Evolutionary conservation across 495 filamentous ascomycete genomes (phyloP).

Genomic region (Oidiodendron maius): DNA sequence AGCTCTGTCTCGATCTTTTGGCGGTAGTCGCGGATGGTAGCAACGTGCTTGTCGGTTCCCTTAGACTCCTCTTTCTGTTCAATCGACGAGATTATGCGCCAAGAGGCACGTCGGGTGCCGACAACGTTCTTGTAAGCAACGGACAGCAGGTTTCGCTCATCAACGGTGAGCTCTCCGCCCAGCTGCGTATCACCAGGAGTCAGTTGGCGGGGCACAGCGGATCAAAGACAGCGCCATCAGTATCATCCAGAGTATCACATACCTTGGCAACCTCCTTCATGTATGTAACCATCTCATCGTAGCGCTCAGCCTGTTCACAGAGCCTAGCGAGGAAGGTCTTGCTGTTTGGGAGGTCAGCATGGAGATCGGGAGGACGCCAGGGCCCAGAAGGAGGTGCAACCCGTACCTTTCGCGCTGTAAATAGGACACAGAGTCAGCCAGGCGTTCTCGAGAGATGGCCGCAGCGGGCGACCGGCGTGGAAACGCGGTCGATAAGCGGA

Average conservation of each 20-base stretch:
- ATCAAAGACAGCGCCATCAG: conserved; percentile 2
- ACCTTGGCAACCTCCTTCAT: conserved; percentile 99
- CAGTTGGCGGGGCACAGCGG: conserved; percentile 3
- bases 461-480: not conserved
- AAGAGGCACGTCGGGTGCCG: conserved; percentile 95
- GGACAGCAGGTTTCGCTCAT: conserved; percentile 98
- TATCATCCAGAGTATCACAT: conserved; percentile 27
- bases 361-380: not conserved
- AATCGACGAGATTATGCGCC: conserved; percentile 99
- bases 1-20: conserved; percentile 98
- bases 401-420: conserved; percentile 78
- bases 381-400: not conserved
- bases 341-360: conserved; percentile 47
- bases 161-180: conserved; percentile 91
- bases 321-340: conserved; percentile 99
- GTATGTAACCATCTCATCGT: conserved; percentile 99
- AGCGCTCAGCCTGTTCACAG: conserved; percentile 99
- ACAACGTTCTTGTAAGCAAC: conserved; percentile 99
- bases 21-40: conserved; percentile 94
- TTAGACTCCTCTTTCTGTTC: conserved; percentile 99
- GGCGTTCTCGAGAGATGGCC: not conserved
- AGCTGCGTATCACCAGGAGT: conserved; percentile 47
- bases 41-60: conserved; percentile 94
- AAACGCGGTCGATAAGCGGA: conserved; percentile 32
- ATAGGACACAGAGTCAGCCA: conserved; percentile 25